Percentiles rank a stretch among this genome's conserved stretches.
Conservation (phyloP, 108 stramenopile species). For the Cyclotella cryptica region DNA sequence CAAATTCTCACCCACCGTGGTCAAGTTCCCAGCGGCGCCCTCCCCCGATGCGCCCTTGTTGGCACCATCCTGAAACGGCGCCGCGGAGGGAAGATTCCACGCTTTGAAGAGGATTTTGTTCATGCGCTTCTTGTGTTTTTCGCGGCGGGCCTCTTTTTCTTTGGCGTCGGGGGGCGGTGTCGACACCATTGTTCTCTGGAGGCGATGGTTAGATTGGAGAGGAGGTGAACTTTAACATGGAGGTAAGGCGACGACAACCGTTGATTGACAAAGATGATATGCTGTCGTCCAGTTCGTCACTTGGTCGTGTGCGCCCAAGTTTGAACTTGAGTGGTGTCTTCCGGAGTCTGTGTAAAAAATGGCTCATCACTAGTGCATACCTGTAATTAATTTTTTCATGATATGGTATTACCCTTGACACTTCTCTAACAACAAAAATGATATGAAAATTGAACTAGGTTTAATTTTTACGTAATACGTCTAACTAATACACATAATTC, state of each 20-base stretch:
- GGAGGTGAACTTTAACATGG: not conserved
- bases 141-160: conserved; percentile 71
- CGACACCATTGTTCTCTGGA: not conserved
- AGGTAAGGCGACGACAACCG: not conserved
- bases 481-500: no score
- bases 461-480: no score
- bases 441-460: no score
- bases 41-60: conserved; percentile 19
- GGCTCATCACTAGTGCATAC: no score
- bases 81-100: conserved; percentile 70
- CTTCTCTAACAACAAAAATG: no score
- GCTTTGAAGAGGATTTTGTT: conserved; percentile 76
- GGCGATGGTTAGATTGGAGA: not conserved
- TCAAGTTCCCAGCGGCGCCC: conserved; percentile 51
- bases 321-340: no score
- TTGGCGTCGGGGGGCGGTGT: not conserved
- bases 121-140: conserved; percentile 76
- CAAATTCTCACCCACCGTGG: conserved; percentile 71
- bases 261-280: no score
- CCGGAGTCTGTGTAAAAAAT: no score
- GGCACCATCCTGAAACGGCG: conserved; percentile 65
- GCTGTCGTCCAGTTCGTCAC: no score
- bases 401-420: no score
- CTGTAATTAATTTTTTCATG: no score
- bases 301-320: no score